These are phyloP conservation scores for Psilocybe sp. DNA, from an alignment of 768 basidiomycete species.

Conservation along the genomic window DNA sequence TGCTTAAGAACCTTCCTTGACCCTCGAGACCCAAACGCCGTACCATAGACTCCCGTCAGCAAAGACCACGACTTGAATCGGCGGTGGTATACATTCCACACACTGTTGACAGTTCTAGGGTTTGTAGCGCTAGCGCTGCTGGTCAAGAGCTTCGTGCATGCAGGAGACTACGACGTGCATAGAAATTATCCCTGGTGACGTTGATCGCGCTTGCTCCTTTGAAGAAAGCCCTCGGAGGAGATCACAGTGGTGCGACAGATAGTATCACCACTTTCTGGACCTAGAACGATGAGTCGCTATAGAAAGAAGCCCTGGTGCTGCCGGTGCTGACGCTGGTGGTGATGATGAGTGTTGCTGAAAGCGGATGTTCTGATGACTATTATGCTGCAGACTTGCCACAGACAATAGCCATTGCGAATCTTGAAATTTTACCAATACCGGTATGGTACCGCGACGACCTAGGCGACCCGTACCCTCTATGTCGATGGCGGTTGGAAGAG, in stretches of 20 bases:
- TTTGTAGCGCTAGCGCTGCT: conserved; percentile 45
- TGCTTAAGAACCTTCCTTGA: conserved; percentile 2
- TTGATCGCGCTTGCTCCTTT: too few relatives aligned
- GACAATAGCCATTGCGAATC: too few relatives aligned
- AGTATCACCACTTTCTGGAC: conserved; percentile 4
- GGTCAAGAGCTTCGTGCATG: conserved; percentile 68
- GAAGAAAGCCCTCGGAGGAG: conserved; percentile 84
- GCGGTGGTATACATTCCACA: conserved; percentile 26
- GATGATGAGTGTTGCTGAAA: conserved; percentile 38
- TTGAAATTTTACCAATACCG: conserved; percentile 97
- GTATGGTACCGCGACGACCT: conserved; percentile 74
- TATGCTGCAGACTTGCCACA: too few relatives aligned
- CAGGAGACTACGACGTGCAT: conserved; percentile 64
- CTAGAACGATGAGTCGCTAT: not conserved
- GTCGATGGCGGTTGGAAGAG: conserved; percentile 76
- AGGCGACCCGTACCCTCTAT: conserved; percentile 66
- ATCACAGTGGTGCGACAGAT: conserved; percentile 87
- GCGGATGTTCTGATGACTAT: too few relatives aligned
- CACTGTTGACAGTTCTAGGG: conserved; percentile 31
- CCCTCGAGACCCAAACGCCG: not conserved
- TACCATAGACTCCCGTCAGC: not conserved
- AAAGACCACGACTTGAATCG: conserved; percentile 19
- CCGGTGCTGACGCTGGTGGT: conserved; percentile 90
- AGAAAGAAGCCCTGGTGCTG: conserved; percentile 76
- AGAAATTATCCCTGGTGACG: not conserved